phyloP scores from a whole-genome alignment of 2,329 filamentous ascomycete species.

The Botrytis byssoidea region DNA sequence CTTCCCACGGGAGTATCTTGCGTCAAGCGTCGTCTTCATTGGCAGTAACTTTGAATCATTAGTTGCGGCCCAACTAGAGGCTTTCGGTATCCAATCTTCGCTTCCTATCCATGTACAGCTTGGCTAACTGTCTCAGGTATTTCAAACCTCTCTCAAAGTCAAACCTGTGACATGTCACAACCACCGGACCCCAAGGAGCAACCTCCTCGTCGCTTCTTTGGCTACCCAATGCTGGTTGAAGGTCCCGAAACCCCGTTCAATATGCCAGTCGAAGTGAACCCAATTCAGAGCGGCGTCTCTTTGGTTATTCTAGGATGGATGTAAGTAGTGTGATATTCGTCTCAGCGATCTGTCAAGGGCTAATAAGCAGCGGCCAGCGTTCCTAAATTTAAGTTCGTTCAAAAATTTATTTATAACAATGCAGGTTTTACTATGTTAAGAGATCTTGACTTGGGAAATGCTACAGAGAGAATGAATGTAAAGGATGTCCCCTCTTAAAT shows the following conservation, averaged over 20 bases:
- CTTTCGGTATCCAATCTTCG: not conserved
- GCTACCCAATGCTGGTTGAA: constrained; percentile 33
- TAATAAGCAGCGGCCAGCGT: constrained; percentile 44
- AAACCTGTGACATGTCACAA: not conserved
- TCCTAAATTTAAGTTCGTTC: constrained; percentile 57
- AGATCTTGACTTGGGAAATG: constrained; percentile 47
- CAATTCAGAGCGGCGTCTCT: constrained; percentile 58
- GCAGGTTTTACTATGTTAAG: constrained; percentile 54
- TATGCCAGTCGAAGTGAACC: not conserved
- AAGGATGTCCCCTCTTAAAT: constrained; percentile 24
- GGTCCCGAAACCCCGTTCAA: constrained; percentile 27
- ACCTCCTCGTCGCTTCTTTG: not conserved
- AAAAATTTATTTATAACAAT: constrained; percentile 67
- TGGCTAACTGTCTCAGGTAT: not conserved
- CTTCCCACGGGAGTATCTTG: not conserved
- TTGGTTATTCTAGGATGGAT: constrained; percentile 60
- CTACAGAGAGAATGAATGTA: constrained; percentile 51
- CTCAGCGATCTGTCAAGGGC: not conserved
- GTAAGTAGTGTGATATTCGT: constrained; percentile 45
- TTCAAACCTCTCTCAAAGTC: not conserved
- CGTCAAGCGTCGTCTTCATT: not conserved
- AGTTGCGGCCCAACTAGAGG: not conserved
- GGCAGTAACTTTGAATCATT: not conserved
- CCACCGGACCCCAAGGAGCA: not conserved
- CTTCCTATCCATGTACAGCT: not conserved